Evolutionary conservation across 2,329 filamentous ascomycete genomes (phyloP).

Genomic region (Beauveria sp.): DNA sequence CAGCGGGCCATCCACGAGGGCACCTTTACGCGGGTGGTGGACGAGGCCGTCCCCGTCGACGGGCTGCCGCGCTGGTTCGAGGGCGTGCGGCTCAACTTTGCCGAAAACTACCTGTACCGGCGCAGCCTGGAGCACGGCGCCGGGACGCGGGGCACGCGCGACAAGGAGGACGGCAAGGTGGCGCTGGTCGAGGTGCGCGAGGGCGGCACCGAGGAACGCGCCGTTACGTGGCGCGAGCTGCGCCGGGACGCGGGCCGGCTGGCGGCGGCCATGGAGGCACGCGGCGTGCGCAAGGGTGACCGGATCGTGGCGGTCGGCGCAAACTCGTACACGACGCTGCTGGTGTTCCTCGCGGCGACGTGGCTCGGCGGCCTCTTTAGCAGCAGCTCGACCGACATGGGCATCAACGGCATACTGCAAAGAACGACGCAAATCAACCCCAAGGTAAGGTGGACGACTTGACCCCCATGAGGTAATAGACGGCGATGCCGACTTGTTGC

Average conservation of each 20-base stretch:
- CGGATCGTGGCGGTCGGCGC: conserved; percentile 67
- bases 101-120: conserved; percentile 70
- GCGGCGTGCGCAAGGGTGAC: conserved; percentile 64
- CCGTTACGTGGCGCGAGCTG: conserved; percentile 62
- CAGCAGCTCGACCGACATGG: conserved; percentile 76
- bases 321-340: conserved; percentile 67
- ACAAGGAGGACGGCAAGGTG: conserved; percentile 64
- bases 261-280: conserved; percentile 57
- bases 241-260: conserved; percentile 50
- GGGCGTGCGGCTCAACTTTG: conserved; percentile 66
- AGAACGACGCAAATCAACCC: conserved; percentile 67
- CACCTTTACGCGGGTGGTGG: conserved; percentile 51
- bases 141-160: conserved; percentile 38
- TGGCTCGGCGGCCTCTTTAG: conserved; percentile 70
- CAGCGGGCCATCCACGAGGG: conserved; percentile 57
- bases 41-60: conserved; percentile 63
- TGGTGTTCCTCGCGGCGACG: conserved; percentile 61
- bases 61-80: conserved; percentile 69
- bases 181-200: conserved; percentile 68
- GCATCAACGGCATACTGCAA: conserved; percentile 68
- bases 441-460: conserved; percentile 32
- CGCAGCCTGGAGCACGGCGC: conserved; percentile 31
- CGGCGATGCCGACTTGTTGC: no score
- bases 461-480: no score
- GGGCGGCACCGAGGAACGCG: conserved; percentile 45